These are phyloP conservation scores for Chrysanthemum lavandulifolium DNA, from an alignment of 129 eudicot genomes.

Conservation along the genomic window DNA sequence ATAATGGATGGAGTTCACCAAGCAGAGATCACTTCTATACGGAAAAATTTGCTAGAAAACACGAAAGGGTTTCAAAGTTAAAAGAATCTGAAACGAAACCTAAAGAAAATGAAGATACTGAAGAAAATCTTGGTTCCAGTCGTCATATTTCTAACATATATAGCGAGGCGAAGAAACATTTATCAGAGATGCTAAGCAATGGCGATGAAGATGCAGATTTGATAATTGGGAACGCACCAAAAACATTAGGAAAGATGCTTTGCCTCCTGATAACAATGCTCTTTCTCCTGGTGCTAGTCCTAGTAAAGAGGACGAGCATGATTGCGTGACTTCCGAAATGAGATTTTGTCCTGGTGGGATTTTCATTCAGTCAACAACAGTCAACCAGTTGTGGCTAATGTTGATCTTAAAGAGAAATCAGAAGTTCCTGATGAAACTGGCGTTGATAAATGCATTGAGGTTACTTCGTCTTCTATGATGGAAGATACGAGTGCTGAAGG, in stretches of 20 bases:
- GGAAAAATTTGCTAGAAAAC: conserved; percentile 53
- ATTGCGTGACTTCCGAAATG: conserved; percentile 20
- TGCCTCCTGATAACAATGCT: conserved; percentile 45
- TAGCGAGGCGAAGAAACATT: conserved; percentile 83
- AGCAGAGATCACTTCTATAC: conserved; percentile 78
- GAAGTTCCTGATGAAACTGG: conserved; percentile 25
- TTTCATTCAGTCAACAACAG: conserved; percentile 15
- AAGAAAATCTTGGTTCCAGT: conserved; percentile 22
- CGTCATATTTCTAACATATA: conserved; percentile 53
- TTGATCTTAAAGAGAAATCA: conserved; percentile 26
- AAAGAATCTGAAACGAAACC: conserved; percentile 29
- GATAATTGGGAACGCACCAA: conserved; percentile 40
- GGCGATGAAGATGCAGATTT: conserved; percentile 51
- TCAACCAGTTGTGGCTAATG: conserved; percentile 2
- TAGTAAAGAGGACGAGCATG: conserved; percentile 33
- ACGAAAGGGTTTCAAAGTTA: conserved; percentile 42
- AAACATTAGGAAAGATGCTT: conserved; percentile 71
- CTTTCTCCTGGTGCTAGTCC: conserved; percentile 52
- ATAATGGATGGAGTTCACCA: conserved; percentile 75
- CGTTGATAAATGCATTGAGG: conserved; percentile 30
- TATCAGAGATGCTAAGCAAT: conserved; percentile 68
- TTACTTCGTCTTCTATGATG: conserved; percentile 18
- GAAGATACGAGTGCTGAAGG: conserved; percentile 40
- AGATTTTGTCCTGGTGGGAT: conserved; percentile 31
- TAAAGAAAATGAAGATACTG: conserved; percentile 25